Conservation (phyloP, 345 rosid genomes). For the Eucalyptus viminalis region DNA sequence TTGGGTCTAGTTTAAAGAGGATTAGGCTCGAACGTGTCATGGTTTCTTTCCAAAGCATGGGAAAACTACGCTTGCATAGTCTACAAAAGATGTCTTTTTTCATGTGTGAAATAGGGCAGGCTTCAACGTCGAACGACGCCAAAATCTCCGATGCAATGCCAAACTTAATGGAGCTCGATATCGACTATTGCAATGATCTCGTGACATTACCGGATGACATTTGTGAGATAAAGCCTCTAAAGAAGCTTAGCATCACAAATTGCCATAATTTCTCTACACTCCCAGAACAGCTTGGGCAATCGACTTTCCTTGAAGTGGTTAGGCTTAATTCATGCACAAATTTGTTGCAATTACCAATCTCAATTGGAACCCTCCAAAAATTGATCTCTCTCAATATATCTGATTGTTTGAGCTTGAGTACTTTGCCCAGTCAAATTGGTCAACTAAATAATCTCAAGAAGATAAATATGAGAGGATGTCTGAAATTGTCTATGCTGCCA, state of each 20-base stretch:
- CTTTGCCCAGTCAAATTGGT: conserved; percentile 31
- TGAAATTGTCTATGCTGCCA: conserved; percentile 10
- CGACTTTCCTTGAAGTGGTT: conserved; percentile 14
- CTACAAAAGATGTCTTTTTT: conserved; percentile 30
- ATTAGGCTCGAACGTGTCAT: conserved; percentile 36
- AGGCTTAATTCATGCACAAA: conserved; percentile 33
- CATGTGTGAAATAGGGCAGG: conserved; percentile 26
- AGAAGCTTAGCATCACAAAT: conserved; percentile 39
- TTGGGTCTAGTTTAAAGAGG: conserved; percentile 34
- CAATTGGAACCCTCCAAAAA: conserved; percentile 5
- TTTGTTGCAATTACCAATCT: conserved; percentile 24
- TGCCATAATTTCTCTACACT: conserved; percentile 30
- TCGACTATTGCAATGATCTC: conserved; percentile 36
- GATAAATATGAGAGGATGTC: conserved; percentile 40
- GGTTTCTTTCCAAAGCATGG: neutral
- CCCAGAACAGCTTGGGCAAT: conserved; percentile 29
- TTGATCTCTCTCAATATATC: conserved; percentile 33
- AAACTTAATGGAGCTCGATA: conserved; percentile 31
- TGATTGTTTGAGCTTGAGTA: conserved; percentile 14
- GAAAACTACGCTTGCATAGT: neutral
- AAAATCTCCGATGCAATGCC: conserved; percentile 4
- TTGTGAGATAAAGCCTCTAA: neutral
- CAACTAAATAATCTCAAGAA: conserved; percentile 18
- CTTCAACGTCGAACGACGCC: neutral
- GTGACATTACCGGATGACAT: conserved; percentile 13